Evolutionary conservation across 352 stramenopile genomes (phyloP).

Genomic region (Globisporangium paddicum): DNA sequence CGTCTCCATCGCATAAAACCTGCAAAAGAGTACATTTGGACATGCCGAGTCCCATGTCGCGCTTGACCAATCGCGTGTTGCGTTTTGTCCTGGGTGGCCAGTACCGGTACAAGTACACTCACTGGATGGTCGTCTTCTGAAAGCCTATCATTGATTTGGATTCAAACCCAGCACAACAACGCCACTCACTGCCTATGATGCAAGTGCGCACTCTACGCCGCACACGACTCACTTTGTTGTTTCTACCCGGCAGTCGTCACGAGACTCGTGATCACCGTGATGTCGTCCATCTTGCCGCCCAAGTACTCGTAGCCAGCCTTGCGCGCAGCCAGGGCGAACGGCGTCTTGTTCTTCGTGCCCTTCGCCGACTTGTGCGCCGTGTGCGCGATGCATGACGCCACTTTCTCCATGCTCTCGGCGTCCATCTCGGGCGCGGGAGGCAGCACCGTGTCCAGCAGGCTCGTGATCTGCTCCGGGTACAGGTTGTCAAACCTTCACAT

Average conservation of each 20-base stretch:
- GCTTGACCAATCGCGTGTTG: neutral
- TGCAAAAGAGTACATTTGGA: neutral
- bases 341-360: constrained; percentile 60
- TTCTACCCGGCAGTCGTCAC: constrained; percentile 21
- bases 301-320: constrained; percentile 75
- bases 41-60: too few relatives aligned
- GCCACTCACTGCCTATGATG: neutral
- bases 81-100: neutral
- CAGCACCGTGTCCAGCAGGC: constrained; percentile 60
- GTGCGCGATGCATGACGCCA: constrained; percentile 73
- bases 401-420: constrained; percentile 64
- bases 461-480: constrained; percentile 80
- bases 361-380: constrained; percentile 79
- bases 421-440: constrained; percentile 44
- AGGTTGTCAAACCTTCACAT: constrained; percentile 92
- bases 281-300: constrained; percentile 90
- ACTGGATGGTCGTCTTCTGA: neutral
- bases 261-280: constrained; percentile 83
- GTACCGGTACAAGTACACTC: too few relatives aligned
- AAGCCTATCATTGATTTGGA: too few relatives aligned
- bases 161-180: neutral
- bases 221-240: neutral
- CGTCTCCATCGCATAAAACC: neutral
- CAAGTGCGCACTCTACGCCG: neutral
- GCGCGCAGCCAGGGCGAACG: constrained; percentile 68